Conservation (phyloP, 257 asterid species). For the Petunia secreta region DNA sequence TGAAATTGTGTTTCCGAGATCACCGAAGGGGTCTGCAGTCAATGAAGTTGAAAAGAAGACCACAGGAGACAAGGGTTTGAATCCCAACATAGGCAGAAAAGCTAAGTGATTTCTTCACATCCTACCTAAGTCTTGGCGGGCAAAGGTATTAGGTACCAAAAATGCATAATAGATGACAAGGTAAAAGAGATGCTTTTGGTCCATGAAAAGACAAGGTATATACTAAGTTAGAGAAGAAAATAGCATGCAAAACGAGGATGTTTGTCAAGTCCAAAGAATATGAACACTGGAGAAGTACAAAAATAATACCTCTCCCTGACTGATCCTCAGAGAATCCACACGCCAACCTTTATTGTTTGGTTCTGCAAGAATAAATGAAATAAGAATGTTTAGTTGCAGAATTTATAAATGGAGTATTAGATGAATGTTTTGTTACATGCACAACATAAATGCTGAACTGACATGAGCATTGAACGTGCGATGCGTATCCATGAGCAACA, state of each 20-base stretch:
- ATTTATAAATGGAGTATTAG: background rate
- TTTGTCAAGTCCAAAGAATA: background rate
- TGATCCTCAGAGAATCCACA: background rate
- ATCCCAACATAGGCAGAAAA: background rate
- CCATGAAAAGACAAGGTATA: background rate
- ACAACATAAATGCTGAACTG: background rate
- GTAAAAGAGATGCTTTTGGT: background rate
- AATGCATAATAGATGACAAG: background rate
- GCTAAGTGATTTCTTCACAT: background rate
- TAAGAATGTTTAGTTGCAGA: background rate
- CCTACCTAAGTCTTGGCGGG: background rate
- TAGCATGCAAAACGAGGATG: background rate
- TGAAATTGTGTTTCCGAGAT: background rate
- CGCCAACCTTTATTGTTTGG: no score
- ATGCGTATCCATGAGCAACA: background rate
- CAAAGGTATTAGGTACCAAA: background rate
- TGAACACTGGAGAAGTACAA: background rate
- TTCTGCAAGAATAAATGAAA: conserved; percentile 22
- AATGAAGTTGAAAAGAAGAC: background rate
- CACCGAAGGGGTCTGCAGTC: background rate
- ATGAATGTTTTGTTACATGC: background rate
- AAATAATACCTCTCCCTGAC: conserved; percentile 25
- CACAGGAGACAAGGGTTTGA: background rate
- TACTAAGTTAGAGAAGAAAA: background rate
- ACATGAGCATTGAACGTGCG: background rate